Base-by-base conservation (phyloP, 768 basidiomycete species). In the Cantharellus cinnabarinus region DNA sequence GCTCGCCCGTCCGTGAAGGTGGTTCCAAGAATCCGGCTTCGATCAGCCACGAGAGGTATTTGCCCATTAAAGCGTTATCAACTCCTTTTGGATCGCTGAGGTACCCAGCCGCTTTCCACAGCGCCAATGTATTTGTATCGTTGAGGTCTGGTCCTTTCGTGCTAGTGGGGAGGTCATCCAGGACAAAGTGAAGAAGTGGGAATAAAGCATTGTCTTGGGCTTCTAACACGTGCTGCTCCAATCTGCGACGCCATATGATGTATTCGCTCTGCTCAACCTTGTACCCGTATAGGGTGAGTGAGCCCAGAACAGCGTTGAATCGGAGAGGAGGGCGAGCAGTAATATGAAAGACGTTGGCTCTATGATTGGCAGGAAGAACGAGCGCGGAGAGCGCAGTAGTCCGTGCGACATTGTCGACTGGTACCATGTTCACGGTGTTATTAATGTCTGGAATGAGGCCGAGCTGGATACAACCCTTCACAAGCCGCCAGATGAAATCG, bases 391-490 rank as follows among this genome's bases (percentile, higher is more conserved):
- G 74, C 0, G 85, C 72, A 3, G 81, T 80, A 66, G 88, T 84
- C 3, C 79, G 77, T 1, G 95, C 91, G 62, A 99, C 93, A 68
- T 93, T 87, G 69, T 98, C 87, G 42, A 98, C 95, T 0, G 95
- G 95, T 4, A 93, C 89, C 84, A 97, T 93, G 72, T 99, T 99
- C 66, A 99, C 78, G 1, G 89, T 85, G 71, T 99, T 99, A 74
- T 95, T 90, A 70, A 99, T 97, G 67, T 99, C 89, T 5, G 95
- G 95, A 2, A 90, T 82, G 44, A 89, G 78, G 1, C 93, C 94
- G n/a, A 98, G 81, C 68, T 99, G 95, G 42, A 97, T 77, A 67
- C 91, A 97, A n/a, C 95, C 95, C 70, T 98, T 98, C 67, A 95
- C 88, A 70, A 99, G 73, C 2, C 95, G 80, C 94, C 94, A 98